These are phyloP conservation scores for Chrysanthemum seticuspe DNA, from an alignment of 129 eudicot genomes.

Conservation along the genomic window DNA sequence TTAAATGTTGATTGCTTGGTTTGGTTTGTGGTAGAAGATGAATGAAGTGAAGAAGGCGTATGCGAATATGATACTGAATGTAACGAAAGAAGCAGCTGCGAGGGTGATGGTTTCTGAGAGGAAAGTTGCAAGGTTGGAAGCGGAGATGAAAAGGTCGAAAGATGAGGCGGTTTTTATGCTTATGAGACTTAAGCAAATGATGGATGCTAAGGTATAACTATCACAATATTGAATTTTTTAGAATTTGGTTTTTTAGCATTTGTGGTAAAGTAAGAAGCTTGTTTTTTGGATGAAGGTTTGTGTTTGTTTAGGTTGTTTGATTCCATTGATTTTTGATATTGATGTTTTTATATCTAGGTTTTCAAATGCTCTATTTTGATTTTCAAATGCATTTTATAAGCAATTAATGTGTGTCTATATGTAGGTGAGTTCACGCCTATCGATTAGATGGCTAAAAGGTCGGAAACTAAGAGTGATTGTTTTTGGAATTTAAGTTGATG, in stretches of 20 bases:
- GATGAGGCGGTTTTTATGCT: conserved; percentile 60
- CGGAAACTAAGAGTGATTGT: no score
- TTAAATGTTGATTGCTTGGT: no score
- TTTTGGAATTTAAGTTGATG: no score
- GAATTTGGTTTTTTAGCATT: not conserved
- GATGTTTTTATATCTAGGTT: not conserved
- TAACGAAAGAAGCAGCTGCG: conserved; percentile 73
- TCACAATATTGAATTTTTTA: not conserved
- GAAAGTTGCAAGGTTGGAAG: conserved; percentile 49
- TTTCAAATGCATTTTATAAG: no score
- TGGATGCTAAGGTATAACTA: conserved; percentile 64
- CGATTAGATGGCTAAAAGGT: not conserved
- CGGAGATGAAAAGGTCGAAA: conserved; percentile 50
- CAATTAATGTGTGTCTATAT: no score
- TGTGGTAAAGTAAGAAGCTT: conserved; percentile 10
- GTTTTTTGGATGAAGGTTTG: not conserved
- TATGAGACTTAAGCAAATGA: conserved; percentile 61
- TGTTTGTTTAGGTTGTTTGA: conserved; percentile 7
- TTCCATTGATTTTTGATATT: not conserved
- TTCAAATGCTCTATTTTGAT: not conserved
- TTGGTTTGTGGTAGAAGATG: conserved; percentile 43
- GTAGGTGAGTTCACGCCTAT: no score
- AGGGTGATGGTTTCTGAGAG: conserved; percentile 63
- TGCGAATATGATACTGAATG: conserved; percentile 69
- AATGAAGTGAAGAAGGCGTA: conserved; percentile 66